Evolutionary conservation across 1,284 basidiomycete genomes (phyloP).

Genomic region (Pascua sp.): DNA sequence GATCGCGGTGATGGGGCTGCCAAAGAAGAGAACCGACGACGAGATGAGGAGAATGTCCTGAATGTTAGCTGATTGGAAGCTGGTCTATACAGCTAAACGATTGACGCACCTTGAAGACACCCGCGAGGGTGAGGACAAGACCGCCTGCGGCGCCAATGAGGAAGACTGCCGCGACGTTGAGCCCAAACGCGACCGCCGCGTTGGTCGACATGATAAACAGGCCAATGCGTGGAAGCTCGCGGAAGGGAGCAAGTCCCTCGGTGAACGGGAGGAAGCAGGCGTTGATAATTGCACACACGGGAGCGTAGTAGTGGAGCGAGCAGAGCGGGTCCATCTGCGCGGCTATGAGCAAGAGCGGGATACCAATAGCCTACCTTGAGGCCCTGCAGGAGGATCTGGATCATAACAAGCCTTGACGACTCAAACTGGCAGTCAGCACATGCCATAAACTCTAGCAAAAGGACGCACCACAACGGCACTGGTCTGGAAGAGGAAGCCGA

Average conservation of each 20-base stretch:
- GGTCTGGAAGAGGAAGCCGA: slow-evolving; percentile 80
- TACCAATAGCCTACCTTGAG: slow-evolving; percentile 32
- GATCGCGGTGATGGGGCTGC: slow-evolving; percentile 68
- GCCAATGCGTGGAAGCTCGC: slow-evolving; percentile 65
- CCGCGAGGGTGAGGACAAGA: slow-evolving; percentile 85
- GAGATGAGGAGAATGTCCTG: slow-evolving; percentile 87
- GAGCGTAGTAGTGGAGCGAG: slow-evolving; percentile 91
- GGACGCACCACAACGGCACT: slow-evolving; percentile 60
- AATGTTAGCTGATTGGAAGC: slow-evolving; percentile 32
- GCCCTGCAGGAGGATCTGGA: slow-evolving; percentile 58
- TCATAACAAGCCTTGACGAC: slow-evolving; percentile 75
- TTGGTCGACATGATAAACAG: slow-evolving; percentile 75
- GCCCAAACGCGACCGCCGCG: slow-evolving; percentile 79
- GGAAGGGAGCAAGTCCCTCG: slow-evolving; percentile 85
- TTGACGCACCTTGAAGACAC: slow-evolving; percentile 68
- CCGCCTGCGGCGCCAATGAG: slow-evolving; percentile 84
- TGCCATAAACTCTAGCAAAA: neutral
- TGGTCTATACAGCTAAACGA: slow-evolving; percentile 42
- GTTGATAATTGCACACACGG: slow-evolving; percentile 83
- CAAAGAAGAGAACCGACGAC: slow-evolving; percentile 79
- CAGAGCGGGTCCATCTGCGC: slow-evolving; percentile 88
- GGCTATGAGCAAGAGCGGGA: slow-evolving; percentile 33
- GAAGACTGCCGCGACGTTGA: slow-evolving; percentile 90
- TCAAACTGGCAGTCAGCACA: slow-evolving; percentile 34
- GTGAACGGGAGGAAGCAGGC: slow-evolving; percentile 78